Evolutionary conservation across 2,329 filamentous ascomycete species (phyloP), one percentile per base, ranked within the genome.

Genomic region (Talaromyces sp.): DNA sequence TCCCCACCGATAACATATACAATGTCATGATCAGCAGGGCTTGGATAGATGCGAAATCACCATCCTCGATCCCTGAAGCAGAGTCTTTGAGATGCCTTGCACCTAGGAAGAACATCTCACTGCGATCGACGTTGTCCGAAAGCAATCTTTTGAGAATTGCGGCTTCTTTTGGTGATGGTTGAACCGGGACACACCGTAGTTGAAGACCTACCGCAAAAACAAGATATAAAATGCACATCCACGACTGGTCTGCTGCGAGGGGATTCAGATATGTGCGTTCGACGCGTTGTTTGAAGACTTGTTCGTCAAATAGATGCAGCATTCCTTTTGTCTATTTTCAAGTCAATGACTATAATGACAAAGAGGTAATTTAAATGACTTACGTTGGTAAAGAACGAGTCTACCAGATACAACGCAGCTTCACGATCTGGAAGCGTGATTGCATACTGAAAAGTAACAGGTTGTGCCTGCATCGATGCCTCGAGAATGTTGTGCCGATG

Each of bases 41-140:
- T 70, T 90, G 87, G 56, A 90, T 82, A 13, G 86, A 86, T 85
- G 87, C 89, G 65, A 90, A 84, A 63, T 88, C 84, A 25, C 84
- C 85, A 69, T 89, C 85, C 70, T 89, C 87, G 57, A 88, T 83
- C 0, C 85, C 80, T 3, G 74, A 77, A 62, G 79, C 73, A 9
- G 80, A 81, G 63, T 83, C 80, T 41, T 77, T 78, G 17, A 89
- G 76, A 49, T 78, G 80, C 68, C 84, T 86, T 5, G 87, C 87
- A 67, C 83, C 86, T 17, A 82, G 77, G 70, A 87, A 90, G 71
- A 89, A 89, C 11, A 85, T 75, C 68, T 90, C 87, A n/a, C 86
- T 85, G 68, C 84, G 80, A 67, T 86, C 83, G 1, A 80, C 73
- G 35, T 81, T 77, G 39, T 82, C 80, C 5, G 75, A 78, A 22